Evolutionary conservation across 2,329 filamentous ascomycete species (phyloP).

Genomic region (Ploettnerulaceae sp.): DNA sequence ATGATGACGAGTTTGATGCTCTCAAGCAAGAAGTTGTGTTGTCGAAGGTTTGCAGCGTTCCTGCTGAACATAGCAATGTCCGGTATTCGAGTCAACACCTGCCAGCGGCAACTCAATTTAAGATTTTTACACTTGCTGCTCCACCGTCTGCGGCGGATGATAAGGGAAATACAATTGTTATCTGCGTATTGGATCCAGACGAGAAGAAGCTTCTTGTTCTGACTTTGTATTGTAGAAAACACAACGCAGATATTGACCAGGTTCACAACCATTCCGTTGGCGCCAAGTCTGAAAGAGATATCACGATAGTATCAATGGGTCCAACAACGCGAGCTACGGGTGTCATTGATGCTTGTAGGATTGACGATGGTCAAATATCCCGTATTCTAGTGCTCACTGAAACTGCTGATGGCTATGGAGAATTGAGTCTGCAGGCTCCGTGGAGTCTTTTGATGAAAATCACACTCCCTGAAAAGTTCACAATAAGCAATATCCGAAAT

Average conservation of each 20-base stretch:
- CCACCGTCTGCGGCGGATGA: slow-evolving; percentile 52
- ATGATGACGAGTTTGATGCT: slow-evolving; percentile 67
- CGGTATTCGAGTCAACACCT: slow-evolving; percentile 53
- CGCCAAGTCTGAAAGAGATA: slow-evolving; percentile 33
- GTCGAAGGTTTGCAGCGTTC: slow-evolving; percentile 63
- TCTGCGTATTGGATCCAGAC: slow-evolving; percentile 66
- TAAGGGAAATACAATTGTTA: slow-evolving; percentile 50
- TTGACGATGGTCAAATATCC: slow-evolving; percentile 61
- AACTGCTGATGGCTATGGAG: slow-evolving; percentile 56
- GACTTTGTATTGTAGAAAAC: slow-evolving; percentile 49
- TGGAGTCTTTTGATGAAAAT: slow-evolving; percentile 69
- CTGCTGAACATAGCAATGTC: slow-evolving; percentile 56
- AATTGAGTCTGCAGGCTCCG: slow-evolving; percentile 68
- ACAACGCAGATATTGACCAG: slow-evolving; percentile 22
- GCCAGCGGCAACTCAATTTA: slow-evolving; percentile 50
- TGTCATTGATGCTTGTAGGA: slow-evolving; percentile 67
- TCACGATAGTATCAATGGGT: slow-evolving; percentile 28
- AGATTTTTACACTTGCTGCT: slow-evolving; percentile 63
- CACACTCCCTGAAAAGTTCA: slow-evolving; percentile 53
- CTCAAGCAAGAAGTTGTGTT: slow-evolving; percentile 69
- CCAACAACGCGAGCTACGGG: slow-evolving; percentile 48
- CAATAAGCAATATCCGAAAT: slow-evolving; percentile 54
- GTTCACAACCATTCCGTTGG: slow-evolving; percentile 10
- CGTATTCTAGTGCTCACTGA: slow-evolving; percentile 67
- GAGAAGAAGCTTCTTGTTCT: slow-evolving; percentile 65